A percentile compares a stretch with the other conserved stretches of the same genome.
Conservation (phyloP, 2,329 filamentous ascomycete species). For the Verticillium albo-atrum region DNA sequence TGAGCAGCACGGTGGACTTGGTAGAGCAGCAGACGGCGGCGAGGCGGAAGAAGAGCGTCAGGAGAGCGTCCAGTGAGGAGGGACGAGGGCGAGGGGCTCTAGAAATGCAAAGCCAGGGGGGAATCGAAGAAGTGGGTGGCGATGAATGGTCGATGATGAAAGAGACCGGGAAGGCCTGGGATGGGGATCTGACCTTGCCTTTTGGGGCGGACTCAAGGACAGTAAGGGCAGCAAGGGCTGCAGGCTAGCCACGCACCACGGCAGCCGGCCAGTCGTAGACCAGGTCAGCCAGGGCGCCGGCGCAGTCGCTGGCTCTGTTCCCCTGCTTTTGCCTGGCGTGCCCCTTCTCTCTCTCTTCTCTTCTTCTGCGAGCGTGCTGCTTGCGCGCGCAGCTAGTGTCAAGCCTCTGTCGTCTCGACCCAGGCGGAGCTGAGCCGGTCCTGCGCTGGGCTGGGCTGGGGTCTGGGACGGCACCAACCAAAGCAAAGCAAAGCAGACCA, state of each 20-base stretch:
- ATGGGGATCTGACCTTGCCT: constrained; percentile 2
- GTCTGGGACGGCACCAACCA: background rate
- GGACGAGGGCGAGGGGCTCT: constrained; percentile 5
- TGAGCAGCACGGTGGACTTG: background rate
- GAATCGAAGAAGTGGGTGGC: constrained; percentile 9
- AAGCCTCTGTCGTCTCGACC: background rate
- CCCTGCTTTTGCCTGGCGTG: background rate
- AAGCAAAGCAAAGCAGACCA: background rate
- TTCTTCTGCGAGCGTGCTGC: background rate
- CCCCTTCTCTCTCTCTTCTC: background rate
- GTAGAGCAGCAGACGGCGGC: background rate
- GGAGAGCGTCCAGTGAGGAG: background rate
- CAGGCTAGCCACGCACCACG: constrained; percentile 1
- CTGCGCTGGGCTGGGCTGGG: background rate
- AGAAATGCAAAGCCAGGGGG: constrained; percentile 1
- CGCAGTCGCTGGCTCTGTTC: background rate
- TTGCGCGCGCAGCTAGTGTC: background rate
- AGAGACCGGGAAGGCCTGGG: constrained; percentile 19
- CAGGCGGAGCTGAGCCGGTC: background rate
- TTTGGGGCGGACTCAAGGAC: background rate
- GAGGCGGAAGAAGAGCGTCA: background rate
- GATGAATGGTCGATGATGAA: constrained; percentile 14
- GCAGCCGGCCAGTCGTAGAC: background rate
- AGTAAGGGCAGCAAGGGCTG: background rate
- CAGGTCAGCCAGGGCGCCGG: background rate